Base-by-base conservation (phyloP, 2,329 filamentous ascomycete genomes). In the Trichoderma lentiforme region DNA sequence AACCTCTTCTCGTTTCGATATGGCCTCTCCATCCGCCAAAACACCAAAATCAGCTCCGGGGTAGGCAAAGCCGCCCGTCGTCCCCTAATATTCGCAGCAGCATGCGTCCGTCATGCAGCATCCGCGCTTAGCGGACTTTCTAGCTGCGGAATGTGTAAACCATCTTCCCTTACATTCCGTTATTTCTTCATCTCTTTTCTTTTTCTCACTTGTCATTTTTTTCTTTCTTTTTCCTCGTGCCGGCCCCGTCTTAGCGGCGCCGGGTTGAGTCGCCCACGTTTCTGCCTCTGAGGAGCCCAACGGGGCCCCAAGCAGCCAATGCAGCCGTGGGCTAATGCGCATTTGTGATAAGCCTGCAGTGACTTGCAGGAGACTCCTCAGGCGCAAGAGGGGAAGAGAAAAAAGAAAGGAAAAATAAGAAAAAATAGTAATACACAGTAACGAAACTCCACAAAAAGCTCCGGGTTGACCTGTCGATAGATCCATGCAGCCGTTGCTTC, bases 291-390 rank as follows among this genome's bases (percentile, higher is more conserved):
- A 32, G 56, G 18, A 60, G 56, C 56, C 56, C 56, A 60, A 60
- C 56, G n/a, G 36, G 9, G n/a, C 11, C 56, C 28, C 28, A n/a
- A 53, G 28, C 15, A 26, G 53, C 65, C 65, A 43, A 43, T n/a
- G n/a, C 34, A n/a, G 64, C 30, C 64, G 21, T 57, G 32, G 18
- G 60, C 9, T 30, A 34, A 47, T 21, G 26, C 1, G 28, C 26
- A n/a, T 30, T 32, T 47, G 53, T 47, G 26, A 68, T 68, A 64
- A 51, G 65, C 53, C 65, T 60, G 53, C 53, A 32, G 65, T 60
- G 65, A 30, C 64, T 30, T 67, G 64, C 64, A 67, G 32, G 51
- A 21, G 11, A 7, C 58, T 28, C 18, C 18, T 58, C 56, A 43
- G 15, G n/a, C 18, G 12, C 15, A 57, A 18, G 34, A 11, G 18